Conservation (phyloP, 495 filamentous ascomycete genomes). For the Neurospora sublineolata region DNA sequence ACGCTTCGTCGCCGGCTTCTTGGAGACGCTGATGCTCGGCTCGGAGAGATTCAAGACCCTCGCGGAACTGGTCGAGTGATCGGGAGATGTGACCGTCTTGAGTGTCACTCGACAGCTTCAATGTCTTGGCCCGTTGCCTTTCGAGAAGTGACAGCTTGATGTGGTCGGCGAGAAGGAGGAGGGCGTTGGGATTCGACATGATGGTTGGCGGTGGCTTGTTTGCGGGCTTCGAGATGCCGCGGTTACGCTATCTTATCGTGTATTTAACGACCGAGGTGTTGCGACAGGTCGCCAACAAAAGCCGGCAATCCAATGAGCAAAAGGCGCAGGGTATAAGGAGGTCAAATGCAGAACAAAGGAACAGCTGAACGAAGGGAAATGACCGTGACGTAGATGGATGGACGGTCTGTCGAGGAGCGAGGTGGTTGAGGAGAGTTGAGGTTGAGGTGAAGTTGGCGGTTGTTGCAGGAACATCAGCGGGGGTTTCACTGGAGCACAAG, state of each 20-base stretch:
- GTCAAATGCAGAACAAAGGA: not conserved
- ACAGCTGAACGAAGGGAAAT: not conserved
- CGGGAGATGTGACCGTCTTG: slow-evolving; percentile 85
- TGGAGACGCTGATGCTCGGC: slow-evolving; percentile 52
- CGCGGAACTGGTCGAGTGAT: slow-evolving; percentile 73
- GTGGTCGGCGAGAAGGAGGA: slow-evolving; percentile 65
- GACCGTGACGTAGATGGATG: not conserved
- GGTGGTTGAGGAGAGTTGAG: not conserved
- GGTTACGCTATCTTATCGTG: not conserved
- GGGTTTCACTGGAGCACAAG: not conserved
- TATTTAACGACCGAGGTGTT: not conserved
- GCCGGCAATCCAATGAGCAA: not conserved
- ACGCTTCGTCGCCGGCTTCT: slow-evolving; percentile 48
- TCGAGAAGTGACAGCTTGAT: slow-evolving; percentile 74
- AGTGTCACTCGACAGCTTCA: slow-evolving; percentile 66
- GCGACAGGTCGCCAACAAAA: not conserved
- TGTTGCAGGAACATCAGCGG: not conserved
- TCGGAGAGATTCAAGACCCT: slow-evolving; percentile 68
- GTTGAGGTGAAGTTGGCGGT: not conserved
- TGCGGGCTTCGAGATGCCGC: not conserved
- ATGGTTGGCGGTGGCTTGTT: not conserved
- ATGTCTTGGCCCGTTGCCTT: slow-evolving; percentile 74
- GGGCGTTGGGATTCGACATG: slow-evolving; percentile 51
- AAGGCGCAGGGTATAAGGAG: not conserved
- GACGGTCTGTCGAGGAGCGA: not conserved